phyloP scores from a whole-genome alignment of 148 eudicot species.

The Dysphania ambrosioides region DNA sequence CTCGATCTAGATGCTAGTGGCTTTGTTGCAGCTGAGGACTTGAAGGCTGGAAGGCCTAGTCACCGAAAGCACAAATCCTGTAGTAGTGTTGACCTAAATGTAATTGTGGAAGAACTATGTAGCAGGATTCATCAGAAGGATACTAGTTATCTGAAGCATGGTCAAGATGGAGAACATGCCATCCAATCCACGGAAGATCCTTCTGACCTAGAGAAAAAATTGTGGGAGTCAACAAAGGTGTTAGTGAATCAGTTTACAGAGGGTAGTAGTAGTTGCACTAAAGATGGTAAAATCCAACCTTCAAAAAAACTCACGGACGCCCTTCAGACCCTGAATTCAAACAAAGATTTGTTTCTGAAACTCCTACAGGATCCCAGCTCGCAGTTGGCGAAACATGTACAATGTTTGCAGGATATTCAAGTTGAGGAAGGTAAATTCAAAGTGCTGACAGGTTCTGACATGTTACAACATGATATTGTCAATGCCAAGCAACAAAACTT shows the following conservation, averaged over 20 bases:
- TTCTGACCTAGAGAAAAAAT: slow-evolving; percentile 38
- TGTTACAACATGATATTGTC: slow-evolving; percentile 32
- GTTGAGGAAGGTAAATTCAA: slow-evolving; percentile 36
- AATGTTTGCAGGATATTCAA: slow-evolving; percentile 36
- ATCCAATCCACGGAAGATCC: slow-evolving; percentile 23
- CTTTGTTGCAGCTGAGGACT: slow-evolving; percentile 29
- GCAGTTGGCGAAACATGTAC: slow-evolving; percentile 36
- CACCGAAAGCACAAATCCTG: slow-evolving; percentile 43
- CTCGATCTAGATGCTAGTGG: slow-evolving; percentile 43
- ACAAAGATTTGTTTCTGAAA: slow-evolving; percentile 48
- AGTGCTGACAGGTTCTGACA: slow-evolving; percentile 31
- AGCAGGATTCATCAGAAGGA: slow-evolving; percentile 39
- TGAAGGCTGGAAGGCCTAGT: slow-evolving; percentile 27
- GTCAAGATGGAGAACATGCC: slow-evolving; percentile 25
- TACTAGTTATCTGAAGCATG: slow-evolving; percentile 22
- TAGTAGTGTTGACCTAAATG: slow-evolving; percentile 46
- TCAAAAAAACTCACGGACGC: slow-evolving; percentile 46
- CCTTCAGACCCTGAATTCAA: slow-evolving; percentile 47
- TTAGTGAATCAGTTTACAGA: slow-evolving; percentile 48
- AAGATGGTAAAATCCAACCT: slow-evolving; percentile 32
- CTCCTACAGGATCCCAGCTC: slow-evolving; percentile 54
- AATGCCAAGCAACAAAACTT: slow-evolving; percentile 45
- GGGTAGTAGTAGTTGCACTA: slow-evolving; percentile 28
- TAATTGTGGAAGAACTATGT: slow-evolving; percentile 52
- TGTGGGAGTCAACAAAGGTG: slow-evolving; percentile 68